Base-by-base conservation (phyloP, 371 early-diverging fungal species). In the Saksenaea vasiformis region DNA sequence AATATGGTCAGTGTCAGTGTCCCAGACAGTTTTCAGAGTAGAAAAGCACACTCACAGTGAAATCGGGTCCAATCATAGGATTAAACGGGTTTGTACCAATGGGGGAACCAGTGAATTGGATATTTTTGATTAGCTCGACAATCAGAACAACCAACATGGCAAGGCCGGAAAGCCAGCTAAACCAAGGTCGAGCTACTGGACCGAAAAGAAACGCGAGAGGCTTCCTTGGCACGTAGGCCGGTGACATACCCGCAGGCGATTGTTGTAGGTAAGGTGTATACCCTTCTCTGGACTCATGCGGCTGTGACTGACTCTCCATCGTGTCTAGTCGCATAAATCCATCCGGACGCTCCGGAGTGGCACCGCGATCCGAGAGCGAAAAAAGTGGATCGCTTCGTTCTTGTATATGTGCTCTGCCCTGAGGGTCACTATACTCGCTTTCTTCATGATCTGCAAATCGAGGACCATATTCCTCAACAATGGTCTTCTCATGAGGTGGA, bases 41-140 rank as follows among this genome's bases (percentile, higher is more conserved):
- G 15, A 36, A 19, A 37, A n/a, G 35, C 35, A 7, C 3, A 27
- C 53, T 55, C 65, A 69, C 83, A 39, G 72, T 67, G 9, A 74
- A 56, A 11, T 68, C 68, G 3, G 85, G 85, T 17, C 85, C 85
- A 39, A 85, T 77, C 80, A 85, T 79, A 11, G 72, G 74, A 63
- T 85, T 85, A 56, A 81, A 71, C 4, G 83, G 80, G 19, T 38
- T 64, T 1, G 78, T 79, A 15, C 57, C 60, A 39, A 79, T 72
- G 19, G 72, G 19, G 28, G 62, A 44, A 3, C 76, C 71, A 0
- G 80, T 76, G 5, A 72, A 26, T 47, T 71, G 64, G n/a, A 73
- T 63, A 44, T 76, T 78, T 34, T 66, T 71, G 15, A 75, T 54
- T 31, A 83, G 58, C 69, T 82, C 83, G 54, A 73, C 76, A 15